Evolutionary conservation across 768 basidiomycete species (phyloP), one percentile per base, ranked within the genome.

Genomic region (Pluteus cervinus): DNA sequence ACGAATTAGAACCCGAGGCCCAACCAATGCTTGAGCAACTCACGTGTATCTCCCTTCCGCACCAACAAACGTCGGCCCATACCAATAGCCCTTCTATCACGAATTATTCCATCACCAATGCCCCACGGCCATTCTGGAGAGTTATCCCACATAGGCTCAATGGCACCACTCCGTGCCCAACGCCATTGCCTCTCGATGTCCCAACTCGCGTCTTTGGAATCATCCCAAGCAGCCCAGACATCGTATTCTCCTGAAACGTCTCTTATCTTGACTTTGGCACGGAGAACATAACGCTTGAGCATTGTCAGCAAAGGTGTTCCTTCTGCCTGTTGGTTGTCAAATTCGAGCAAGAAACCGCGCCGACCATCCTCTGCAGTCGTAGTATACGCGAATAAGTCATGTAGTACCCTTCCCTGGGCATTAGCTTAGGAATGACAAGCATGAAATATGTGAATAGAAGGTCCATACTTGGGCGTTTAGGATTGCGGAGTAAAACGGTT

Each of bases 321-420:
- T 46, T 79, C 74, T 20, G 81, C 71, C 1, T 71, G 56, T 32
- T 76, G 65, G 8, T 75, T 59, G 55, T 92, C 79, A 51, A 81
- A 79, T 53, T 89, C 87, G 41, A 88, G 56, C 31, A 89, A 58
- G 53, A 81, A 88, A 12, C 73, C 75, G 11, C 57, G 60, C 15
- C 67, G 57, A 9, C 75, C 65, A 14, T 58, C 58, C 25, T 56
- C 50, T 29, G 62, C 61, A 7, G 65, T 59, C 20, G 68, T 64
- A 10, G 82, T 78, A 56, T 89, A 87, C 44, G 96, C 68, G 60
- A 98, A 92, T 35, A 84, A 62, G 57, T 97, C 93, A 53, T 91
- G 82, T 31, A 96, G 65, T 21, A 98, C 79, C 54, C 92, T 75
- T 26, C 94, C 94, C 91, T 93, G 50, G 15, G 51, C 17, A 36